These are phyloP conservation scores for Gentiana macrophylla DNA, from an alignment of 257 asterid genomes.

Conservation along the genomic window DNA sequence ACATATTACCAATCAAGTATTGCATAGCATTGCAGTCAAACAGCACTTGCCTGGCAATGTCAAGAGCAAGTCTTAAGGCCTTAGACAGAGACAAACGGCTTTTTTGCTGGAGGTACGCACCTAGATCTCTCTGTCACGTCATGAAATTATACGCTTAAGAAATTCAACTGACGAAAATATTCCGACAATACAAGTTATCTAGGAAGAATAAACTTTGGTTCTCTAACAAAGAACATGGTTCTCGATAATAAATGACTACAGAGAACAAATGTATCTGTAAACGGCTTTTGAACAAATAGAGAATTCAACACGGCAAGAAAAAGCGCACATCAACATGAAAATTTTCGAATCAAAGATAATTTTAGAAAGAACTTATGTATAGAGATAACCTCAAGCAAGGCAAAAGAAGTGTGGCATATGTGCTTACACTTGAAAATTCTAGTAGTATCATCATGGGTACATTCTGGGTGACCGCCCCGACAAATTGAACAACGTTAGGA, in stretches of 20 bases:
- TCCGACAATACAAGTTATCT: too few relatives aligned
- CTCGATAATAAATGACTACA: too few relatives aligned
- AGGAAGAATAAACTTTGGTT: too few relatives aligned
- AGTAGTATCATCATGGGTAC: constrained; percentile 93
- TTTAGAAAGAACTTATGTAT: too few relatives aligned
- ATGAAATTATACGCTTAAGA: constrained; percentile 5
- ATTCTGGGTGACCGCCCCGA: constrained; percentile 98
- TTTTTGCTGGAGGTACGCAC: constrained; percentile 71
- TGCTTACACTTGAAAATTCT: constrained; percentile 70
- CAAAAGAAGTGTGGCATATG: constrained; percentile 23
- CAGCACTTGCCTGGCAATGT: constrained; percentile 71
- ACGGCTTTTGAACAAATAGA: too few relatives aligned
- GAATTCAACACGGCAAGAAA: too few relatives aligned
- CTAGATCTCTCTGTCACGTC: constrained; percentile 66
- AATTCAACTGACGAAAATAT: too few relatives aligned
- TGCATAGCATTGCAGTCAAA: constrained; percentile 2
- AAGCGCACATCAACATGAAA: too few relatives aligned
- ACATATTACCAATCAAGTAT: background rate
- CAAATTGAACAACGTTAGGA: constrained; percentile 94
- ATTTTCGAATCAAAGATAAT: too few relatives aligned
- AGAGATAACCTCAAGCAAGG: background rate
- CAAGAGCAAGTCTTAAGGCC: constrained; percentile 76
- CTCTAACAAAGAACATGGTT: too few relatives aligned
- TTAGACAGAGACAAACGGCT: constrained; percentile 88
- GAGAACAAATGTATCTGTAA: too few relatives aligned